Evolutionary conservation across 78 protist genomes (phyloP), one percentile per base, ranked within the genome.

Genomic region (Monosiga brevicollis): DNA sequence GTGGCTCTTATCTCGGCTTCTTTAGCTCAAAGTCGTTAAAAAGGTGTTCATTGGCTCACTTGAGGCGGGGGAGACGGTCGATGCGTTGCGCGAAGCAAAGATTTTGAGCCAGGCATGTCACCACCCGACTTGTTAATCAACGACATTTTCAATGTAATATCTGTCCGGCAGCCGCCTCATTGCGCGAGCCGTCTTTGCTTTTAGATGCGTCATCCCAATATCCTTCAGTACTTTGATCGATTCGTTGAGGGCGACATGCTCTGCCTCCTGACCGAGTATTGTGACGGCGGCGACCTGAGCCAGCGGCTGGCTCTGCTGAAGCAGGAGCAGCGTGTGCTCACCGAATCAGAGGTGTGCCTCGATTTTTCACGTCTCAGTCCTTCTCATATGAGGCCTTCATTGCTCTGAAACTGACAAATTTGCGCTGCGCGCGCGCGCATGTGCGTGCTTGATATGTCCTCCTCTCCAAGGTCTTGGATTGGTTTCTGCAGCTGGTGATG

Each of bases 261-360:
- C 35, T 80, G 35, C 80, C 80, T 89, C 22, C 87, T 86, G 6
- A 81, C 79, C 11, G 91, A 85, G 62, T 86, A n/a, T 23, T 85
- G 82, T 11, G 85, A 76, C 34, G 42, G 85, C 74, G 91, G 91
- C 70, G 89, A 85, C 55, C 80, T 89, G 40, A 10, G 35, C n/a
- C 78, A 15, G 70, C 26, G 1, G 37, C 32, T 89, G 1, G 42
- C 73, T 78, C 1, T n/a, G 43, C 42, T 15, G 15, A 49, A 49
- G 62, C 62, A 49, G 62, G 62, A 49, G 15, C 29, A 15, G 29
- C 29, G 62, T 49, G 62, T 49, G 62, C 6, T 49, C 62, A 6
- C 6, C 29, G 29, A 49, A 15, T 15, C n/a, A n/a, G n/a, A n/a
- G n/a, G n/a, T n/a, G n/a, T n/a, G n/a, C n/a, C n/a, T n/a, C n/a